phyloP scores from a whole-genome alignment of 352 stramenopile genomes.

The Globisporangium nagaii region DNA sequence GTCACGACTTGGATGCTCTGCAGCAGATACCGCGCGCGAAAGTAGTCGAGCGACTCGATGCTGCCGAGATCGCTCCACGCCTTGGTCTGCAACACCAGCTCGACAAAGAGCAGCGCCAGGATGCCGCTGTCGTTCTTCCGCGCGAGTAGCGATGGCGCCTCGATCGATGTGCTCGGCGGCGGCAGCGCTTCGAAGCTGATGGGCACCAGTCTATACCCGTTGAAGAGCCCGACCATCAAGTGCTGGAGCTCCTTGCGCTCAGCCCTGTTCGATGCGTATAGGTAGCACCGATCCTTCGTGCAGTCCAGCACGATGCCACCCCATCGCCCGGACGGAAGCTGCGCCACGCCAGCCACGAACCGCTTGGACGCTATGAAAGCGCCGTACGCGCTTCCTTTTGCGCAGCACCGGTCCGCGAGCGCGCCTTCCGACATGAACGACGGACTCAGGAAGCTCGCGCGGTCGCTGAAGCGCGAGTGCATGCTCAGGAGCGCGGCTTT shows the following conservation, averaged over 20 bases:
- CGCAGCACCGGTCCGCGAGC: neutral
- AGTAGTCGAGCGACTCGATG: constrained; percentile 8
- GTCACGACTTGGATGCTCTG: constrained; percentile 3
- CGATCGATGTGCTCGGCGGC: too few relatives aligned
- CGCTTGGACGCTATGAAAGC: constrained; percentile 5
- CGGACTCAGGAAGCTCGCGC: constrained; percentile 2
- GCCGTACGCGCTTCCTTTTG: constrained; percentile 1
- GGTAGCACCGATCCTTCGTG: neutral
- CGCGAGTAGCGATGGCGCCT: too few relatives aligned
- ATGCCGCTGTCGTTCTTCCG: constrained; percentile 4
- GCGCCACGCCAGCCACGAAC: neutral
- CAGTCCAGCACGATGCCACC: constrained; percentile 4
- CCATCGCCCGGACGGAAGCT: constrained; percentile 2
- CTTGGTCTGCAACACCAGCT: constrained; percentile 2
- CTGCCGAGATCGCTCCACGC: constrained; percentile 4
- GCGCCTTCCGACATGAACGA: neutral
- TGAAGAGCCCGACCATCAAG: neutral
- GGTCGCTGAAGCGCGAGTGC: neutral
- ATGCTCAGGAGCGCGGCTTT: constrained; percentile 1
- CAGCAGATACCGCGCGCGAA: constrained; percentile 7
- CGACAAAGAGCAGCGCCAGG: constrained; percentile 11
- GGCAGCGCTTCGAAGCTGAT: neutral
- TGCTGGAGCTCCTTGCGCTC: neutral
- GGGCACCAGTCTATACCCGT: neutral
- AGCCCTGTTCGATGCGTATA: neutral